Evolutionary conservation across 2,329 filamentous ascomycete genomes (phyloP).

Genomic region (Chrysoporthe puriensis): DNA sequence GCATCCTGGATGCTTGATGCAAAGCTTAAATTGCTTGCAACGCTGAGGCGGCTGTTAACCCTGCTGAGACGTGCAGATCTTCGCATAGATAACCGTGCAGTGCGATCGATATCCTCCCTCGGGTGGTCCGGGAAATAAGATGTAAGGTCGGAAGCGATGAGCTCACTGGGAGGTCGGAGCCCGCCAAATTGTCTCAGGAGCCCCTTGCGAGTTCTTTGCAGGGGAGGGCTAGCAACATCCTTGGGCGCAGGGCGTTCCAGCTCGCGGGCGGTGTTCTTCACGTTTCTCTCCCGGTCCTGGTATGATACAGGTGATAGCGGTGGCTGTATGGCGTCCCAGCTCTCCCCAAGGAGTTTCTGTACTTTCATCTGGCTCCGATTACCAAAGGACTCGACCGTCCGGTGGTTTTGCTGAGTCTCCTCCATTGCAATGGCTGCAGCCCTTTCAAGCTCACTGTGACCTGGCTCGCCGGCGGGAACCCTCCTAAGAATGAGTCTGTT

Average conservation of each 20-base stretch:
- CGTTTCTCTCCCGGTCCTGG: constrained; percentile 70
- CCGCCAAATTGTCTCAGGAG: constrained; percentile 84
- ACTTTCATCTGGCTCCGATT: constrained; percentile 85
- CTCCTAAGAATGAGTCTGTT: constrained; percentile 89
- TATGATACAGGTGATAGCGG: constrained; percentile 82
- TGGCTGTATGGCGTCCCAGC: constrained; percentile 79
- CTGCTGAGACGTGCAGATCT: constrained; percentile 89
- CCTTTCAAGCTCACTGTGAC: constrained; percentile 81
- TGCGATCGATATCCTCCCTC: constrained; percentile 92
- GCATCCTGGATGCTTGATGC: constrained; percentile 92
- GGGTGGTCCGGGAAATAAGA: constrained; percentile 98
- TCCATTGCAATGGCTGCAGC: constrained; percentile 89
- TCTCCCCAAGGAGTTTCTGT: constrained; percentile 86
- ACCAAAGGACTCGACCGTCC: constrained; percentile 66
- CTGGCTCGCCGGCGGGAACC: constrained; percentile 89
- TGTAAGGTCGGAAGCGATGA: constrained; percentile 94
- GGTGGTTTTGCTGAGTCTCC: constrained; percentile 73
- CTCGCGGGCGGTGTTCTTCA: constrained; percentile 61
- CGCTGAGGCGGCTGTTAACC: constrained; percentile 89
- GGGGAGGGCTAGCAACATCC: constrained; percentile 47
- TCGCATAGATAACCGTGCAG: constrained; percentile 88
- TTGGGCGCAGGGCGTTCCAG: constrained; percentile 59
- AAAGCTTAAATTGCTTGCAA: constrained; percentile 90
- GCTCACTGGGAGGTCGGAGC: constrained; percentile 89
- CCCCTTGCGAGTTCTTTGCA: constrained; percentile 50